Conservation (phyloP, 2,329 filamentous ascomycete genomes). For the Neoascochyta sp. region DNA sequence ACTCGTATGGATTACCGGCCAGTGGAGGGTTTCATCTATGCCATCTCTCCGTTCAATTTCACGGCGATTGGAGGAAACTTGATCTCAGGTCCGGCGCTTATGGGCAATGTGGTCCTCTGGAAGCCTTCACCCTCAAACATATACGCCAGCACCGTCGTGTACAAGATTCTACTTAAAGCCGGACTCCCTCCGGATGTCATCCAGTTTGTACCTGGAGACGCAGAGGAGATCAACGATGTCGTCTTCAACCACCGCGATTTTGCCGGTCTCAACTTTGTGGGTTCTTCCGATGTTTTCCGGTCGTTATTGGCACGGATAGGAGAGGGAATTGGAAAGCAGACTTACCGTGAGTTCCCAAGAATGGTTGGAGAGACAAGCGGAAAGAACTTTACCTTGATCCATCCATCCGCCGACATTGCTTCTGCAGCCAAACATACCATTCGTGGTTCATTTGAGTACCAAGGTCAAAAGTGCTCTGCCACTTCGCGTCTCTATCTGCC, state of each 20-base stretch:
- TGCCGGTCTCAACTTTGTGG: constrained; percentile 87
- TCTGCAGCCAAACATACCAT: constrained; percentile 78
- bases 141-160: constrained; percentile 79
- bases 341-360: constrained; percentile 77
- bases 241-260: constrained; percentile 75
- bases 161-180: constrained; percentile 87
- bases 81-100: constrained; percentile 72
- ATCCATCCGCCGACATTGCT: constrained; percentile 68
- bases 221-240: constrained; percentile 72
- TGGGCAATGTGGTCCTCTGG: constrained; percentile 93
- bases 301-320: constrained; percentile 82
- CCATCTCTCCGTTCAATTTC: constrained; percentile 92
- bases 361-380: constrained; percentile 86
- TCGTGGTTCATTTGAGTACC: constrained; percentile 81
- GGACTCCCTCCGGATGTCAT: constrained; percentile 83
- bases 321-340: constrained; percentile 70
- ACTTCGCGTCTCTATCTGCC: constrained; percentile 76
- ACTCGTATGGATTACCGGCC: constrained; percentile 81
- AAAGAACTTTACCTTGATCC: constrained; percentile 86
- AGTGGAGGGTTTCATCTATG: constrained; percentile 90
- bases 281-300: constrained; percentile 85
- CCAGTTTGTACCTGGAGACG: constrained; percentile 85
- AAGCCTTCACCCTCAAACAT: constrained; percentile 86
- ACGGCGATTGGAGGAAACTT: constrained; percentile 89
- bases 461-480: constrained; percentile 86